phyloP scores from a whole-genome alignment of 345 rosid species.

The Syzygium grande region DNA sequence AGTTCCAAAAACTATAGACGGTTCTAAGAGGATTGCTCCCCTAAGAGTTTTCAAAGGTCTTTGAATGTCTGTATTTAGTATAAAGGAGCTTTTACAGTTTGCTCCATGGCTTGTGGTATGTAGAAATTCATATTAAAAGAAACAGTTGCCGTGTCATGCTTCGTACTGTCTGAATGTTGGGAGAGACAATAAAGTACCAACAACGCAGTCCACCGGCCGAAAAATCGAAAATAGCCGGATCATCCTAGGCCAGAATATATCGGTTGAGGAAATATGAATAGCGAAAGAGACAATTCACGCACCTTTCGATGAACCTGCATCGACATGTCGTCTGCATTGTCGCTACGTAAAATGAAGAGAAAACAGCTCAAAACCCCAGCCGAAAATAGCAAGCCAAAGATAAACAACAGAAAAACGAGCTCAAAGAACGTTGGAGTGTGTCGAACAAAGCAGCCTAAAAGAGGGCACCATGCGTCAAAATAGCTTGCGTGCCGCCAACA shows the following conservation, averaged over 20 bases:
- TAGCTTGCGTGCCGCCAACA: neutral
- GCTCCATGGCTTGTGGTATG: neutral
- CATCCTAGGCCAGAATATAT: neutral
- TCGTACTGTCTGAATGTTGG: neutral
- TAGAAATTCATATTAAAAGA: neutral
- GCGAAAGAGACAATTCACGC: neutral
- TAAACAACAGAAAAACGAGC: neutral
- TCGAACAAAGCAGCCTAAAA: neutral
- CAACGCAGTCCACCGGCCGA: neutral
- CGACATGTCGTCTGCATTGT: neutral
- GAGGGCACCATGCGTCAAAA: neutral
- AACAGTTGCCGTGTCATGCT: neutral
- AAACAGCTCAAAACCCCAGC: neutral
- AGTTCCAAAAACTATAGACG: too few species aligned
- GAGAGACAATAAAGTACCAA: neutral
- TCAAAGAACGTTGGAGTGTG: neutral
- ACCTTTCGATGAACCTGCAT: neutral
- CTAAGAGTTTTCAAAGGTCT: neutral
- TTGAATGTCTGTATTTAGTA: neutral
- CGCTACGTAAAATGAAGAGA: neutral
- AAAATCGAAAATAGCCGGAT: neutral
- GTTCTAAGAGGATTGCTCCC: neutral
- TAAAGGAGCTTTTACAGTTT: neutral
- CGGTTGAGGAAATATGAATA: neutral
- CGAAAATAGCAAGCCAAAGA: neutral